Conservation (phyloP, 495 filamentous ascomycete genomes). For the Letharia lupina region DNA sequence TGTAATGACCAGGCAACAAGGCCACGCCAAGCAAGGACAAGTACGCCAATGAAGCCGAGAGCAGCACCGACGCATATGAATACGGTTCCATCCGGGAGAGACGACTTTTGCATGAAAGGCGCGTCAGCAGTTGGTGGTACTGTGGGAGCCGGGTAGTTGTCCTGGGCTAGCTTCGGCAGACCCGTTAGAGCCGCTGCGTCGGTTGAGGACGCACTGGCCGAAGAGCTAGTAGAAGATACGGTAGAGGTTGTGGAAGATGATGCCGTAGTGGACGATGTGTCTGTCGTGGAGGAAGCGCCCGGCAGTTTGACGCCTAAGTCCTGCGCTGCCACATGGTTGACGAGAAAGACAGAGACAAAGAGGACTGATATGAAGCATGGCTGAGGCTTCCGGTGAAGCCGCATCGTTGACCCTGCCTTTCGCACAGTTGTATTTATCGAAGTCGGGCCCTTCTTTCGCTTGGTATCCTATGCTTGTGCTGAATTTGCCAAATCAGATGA, state of each 20-base stretch:
- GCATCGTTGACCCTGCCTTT: conserved; percentile 15
- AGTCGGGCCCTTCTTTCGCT: not conserved
- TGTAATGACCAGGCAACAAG: conserved; percentile 89
- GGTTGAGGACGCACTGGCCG: conserved; percentile 16
- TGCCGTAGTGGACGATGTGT: conserved; percentile 10
- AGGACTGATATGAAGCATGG: conserved; percentile 17
- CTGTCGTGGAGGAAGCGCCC: conserved; percentile 1
- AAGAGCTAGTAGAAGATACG: conserved; percentile 12
- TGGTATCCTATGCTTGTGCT: not conserved
- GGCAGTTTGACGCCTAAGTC: conserved; percentile 20
- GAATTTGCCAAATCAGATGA: not conserved
- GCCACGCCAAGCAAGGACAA: conserved; percentile 77
- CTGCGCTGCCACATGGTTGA: conserved; percentile 22
- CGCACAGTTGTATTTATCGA: not conserved
- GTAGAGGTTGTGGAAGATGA: conserved; percentile 1
- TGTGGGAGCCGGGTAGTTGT: conserved; percentile 51
- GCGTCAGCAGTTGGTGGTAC: conserved; percentile 78
- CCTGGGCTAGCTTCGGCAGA: conserved; percentile 30
- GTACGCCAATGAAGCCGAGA: conserved; percentile 70
- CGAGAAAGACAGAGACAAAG: conserved; percentile 21
- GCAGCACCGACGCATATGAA: conserved; percentile 91
- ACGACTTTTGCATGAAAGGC: conserved; percentile 93
- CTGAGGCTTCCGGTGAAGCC: conserved; percentile 20
- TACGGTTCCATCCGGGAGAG: conserved; percentile 83
- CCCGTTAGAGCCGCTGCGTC: conserved; percentile 20